Evolutionary conservation across 768 basidiomycete genomes (phyloP), one percentile per base, ranked within the genome.

Genomic region (Obba rivulosa): DNA sequence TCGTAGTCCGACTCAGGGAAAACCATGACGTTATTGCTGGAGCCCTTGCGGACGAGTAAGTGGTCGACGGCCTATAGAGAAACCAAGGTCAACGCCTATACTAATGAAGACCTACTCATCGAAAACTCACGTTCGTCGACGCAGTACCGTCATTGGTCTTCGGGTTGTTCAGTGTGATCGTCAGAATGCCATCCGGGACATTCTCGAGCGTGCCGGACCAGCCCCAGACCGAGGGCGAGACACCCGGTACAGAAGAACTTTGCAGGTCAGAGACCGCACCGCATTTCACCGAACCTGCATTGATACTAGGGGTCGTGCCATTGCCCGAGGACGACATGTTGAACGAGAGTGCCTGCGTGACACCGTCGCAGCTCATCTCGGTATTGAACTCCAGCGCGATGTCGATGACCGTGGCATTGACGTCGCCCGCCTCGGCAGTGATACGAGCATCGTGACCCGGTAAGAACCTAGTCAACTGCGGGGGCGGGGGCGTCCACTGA

Each of bases 361-460:
- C 73, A 41, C 77, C 77, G 16, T 71, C 54, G 58, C 93, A 95
- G 50, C 77, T 70, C 93, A 96, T 93, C 25, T 57, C 62, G 7
- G 71, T 64, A 55, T 84, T 92, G 68, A 90, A 96, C 68, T 95
- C 87, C 52, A 96, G 73, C 0, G 74, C 61, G 46, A 96, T 79
- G 52, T 84, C 69, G 45, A 90, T 64, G 2, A 66, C 68, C 8
- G 78, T 80, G 1, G 77, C 78, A 22, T 79, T 80, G 47, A 78
- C 68, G 21, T 75, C 62, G 17, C 74, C 75, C 16, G 65, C 63
- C 20, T 72, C 62, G 20, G 73, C 71, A 25, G 69, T 58, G 34
- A 91, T 68, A 37, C 93, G 85, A 37, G 81, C 74, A 58, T 96
- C 93, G 63, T 96, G 93, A 1, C 93, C 92, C 0, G 93, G 93